A percentile compares a stretch with the other conserved stretches of the same genome.
phyloP scores from a whole-genome alignment of 1,139 yeast genomes.

The Nakaseomyces sp. region DNA sequence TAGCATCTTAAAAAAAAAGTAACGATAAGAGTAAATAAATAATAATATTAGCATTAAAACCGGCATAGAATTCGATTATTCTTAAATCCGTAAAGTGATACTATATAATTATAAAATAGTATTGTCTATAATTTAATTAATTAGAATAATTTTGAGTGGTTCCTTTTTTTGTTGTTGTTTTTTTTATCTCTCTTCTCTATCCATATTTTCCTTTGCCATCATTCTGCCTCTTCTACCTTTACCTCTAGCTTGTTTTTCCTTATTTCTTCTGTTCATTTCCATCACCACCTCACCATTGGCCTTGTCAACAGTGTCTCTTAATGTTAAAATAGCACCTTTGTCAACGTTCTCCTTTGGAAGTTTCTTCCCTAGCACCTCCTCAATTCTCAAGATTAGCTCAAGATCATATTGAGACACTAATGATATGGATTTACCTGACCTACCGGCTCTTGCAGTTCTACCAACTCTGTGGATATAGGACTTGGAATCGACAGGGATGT shows the following conservation, averaged over 20 bases:
- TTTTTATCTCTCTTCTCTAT: slow-evolving; percentile 39
- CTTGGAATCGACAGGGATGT: slow-evolving; percentile 96
- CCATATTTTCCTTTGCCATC: slow-evolving; percentile 36
- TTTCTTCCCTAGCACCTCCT: slow-evolving; percentile 72
- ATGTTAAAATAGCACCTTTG: slow-evolving; percentile 64
- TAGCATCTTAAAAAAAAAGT: no score
- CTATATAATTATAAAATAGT: not conserved
- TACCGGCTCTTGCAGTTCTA: slow-evolving; percentile 96
- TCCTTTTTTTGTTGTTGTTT: not conserved
- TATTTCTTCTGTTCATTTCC: slow-evolving; percentile 65
- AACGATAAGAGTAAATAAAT: no score
- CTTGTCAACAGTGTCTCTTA: slow-evolving; percentile 82
- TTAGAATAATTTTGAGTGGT: not conserved
- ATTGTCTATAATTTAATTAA: not conserved
- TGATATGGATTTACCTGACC: slow-evolving; percentile 86
- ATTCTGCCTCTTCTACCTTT: slow-evolving; percentile 34
- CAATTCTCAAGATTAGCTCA: slow-evolving; percentile 80
- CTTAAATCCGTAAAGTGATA: not conserved
- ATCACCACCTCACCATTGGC: slow-evolving; percentile 87
- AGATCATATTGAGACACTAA: slow-evolving; percentile 91
- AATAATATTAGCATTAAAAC: no score
- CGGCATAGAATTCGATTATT: no score
- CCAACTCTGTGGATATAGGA: slow-evolving; percentile 97
- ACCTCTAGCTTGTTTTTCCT: slow-evolving; percentile 33
- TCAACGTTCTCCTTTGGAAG: slow-evolving; percentile 79